These are phyloP conservation scores for Globisporangium megalacanthum DNA, from an alignment of 352 stramenopile species.

Conservation along the genomic window DNA sequence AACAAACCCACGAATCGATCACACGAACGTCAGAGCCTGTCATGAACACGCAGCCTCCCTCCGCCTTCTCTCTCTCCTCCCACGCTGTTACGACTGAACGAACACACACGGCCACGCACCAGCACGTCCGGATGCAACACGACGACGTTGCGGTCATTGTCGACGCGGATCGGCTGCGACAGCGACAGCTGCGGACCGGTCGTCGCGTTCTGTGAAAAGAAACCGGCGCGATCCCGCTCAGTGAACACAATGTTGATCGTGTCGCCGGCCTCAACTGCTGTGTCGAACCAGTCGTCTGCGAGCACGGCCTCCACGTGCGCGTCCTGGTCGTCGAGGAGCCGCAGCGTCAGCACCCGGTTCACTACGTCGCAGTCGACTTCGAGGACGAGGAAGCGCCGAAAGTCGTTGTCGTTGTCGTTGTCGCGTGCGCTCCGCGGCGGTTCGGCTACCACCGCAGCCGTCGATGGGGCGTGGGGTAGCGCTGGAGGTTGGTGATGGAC, in stretches of 20 bases:
- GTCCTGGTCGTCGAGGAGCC: slow-evolving; percentile 65
- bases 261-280: slow-evolving; percentile 60
- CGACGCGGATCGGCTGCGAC: slow-evolving; percentile 23
- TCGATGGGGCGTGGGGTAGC: slow-evolving; percentile 1
- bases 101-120: slow-evolving; percentile 22
- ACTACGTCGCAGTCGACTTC: slow-evolving; percentile 52
- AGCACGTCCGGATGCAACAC: slow-evolving; percentile 74
- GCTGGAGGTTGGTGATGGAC: slow-evolving; percentile 7
- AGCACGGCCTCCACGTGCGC: slow-evolving; percentile 51
- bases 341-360: slow-evolving; percentile 46
- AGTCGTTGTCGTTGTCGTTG: slow-evolving; percentile 26
- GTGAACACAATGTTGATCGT: slow-evolving; percentile 79
- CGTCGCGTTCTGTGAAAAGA: slow-evolving; percentile 32
- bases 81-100: too few relatives aligned
- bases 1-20: neutral
- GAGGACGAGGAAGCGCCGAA: slow-evolving; percentile 55
- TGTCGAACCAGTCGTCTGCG: slow-evolving; percentile 73
- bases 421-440: neutral
- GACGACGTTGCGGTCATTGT: slow-evolving; percentile 57
- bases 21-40: neutral
- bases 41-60: too few relatives aligned
- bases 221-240: slow-evolving; percentile 31
- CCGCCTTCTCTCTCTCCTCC: too few relatives aligned
- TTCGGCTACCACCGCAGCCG: neutral
- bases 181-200: neutral